phyloP scores from a whole-genome alignment of 345 rosid genomes.

The Arabidopsis suecica region DNA sequence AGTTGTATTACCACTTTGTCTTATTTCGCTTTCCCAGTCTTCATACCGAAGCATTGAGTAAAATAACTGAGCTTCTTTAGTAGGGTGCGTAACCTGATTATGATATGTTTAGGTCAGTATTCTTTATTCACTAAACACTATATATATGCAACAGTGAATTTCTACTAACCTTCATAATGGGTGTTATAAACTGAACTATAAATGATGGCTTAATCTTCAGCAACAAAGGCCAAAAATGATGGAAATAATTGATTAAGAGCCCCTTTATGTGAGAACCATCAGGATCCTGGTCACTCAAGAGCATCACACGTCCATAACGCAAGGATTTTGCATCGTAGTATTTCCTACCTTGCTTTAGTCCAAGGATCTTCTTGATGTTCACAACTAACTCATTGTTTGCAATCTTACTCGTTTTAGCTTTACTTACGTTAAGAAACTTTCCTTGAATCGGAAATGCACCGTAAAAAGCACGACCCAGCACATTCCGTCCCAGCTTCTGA shows the following conservation, averaged over 20 bases:
- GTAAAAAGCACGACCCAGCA: slow-evolving; percentile 64
- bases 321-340: slow-evolving; percentile 74
- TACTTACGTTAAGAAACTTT: slow-evolving; percentile 91
- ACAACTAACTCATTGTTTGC: slow-evolving; percentile 86
- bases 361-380: slow-evolving; percentile 88
- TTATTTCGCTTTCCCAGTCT: slow-evolving; percentile 60
- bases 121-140: background rate
- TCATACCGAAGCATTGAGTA: slow-evolving; percentile 96
- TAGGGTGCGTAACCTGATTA: slow-evolving; percentile 70
- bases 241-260: slow-evolving; percentile 85
- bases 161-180: slow-evolving; percentile 84
- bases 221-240: slow-evolving; percentile 95
- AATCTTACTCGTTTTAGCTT: slow-evolving; percentile 81
- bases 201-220: slow-evolving; percentile 76
- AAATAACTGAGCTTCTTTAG: slow-evolving; percentile 58
- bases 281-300: slow-evolving; percentile 99
- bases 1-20: slow-evolving; percentile 65
- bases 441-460: slow-evolving; percentile 97
- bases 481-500: slow-evolving; percentile 81
- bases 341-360: slow-evolving; percentile 78
- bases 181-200: slow-evolving; percentile 92
- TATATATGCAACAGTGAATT: background rate
- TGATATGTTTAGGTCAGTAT: slow-evolving; percentile 6
- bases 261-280: slow-evolving; percentile 99
- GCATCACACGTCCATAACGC: slow-evolving; percentile 98